Percentiles rank a stretch among this genome's conserved stretches.
Evolutionary conservation across 805 yeast species (phyloP).

Genomic region (Candida maesae): DNA sequence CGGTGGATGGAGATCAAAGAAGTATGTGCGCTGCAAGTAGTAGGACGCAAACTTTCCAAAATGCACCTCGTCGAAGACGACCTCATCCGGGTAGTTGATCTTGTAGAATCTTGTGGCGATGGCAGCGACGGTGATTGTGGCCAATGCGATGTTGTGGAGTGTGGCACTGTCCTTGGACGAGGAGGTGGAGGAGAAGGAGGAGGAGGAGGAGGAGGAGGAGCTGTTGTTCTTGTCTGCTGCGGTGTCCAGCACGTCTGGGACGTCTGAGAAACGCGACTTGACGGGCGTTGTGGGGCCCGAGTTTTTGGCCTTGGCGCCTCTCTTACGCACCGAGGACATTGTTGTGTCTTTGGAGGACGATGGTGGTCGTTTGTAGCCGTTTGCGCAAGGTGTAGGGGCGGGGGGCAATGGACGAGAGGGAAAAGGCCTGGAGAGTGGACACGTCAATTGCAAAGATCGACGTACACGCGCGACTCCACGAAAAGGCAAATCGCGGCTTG

Average conservation of each 20-base stretch:
- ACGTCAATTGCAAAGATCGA: too few species aligned
- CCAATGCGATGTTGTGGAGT: constrained; percentile 43
- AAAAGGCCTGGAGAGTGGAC: too few species aligned
- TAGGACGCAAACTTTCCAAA: constrained; percentile 84
- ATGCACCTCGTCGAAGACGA: constrained; percentile 84
- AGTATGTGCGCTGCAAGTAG: constrained; percentile 85
- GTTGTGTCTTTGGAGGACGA: background rate
- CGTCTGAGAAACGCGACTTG: constrained; percentile 1
- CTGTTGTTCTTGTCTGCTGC: background rate
- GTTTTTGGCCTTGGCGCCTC: constrained; percentile 2
- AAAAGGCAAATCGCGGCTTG: too few species aligned
- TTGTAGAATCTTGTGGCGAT: constrained; percentile 61
- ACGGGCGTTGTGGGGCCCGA: background rate
- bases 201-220: too few species aligned
- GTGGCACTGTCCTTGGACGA: constrained; percentile 1
- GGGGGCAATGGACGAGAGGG: too few species aligned
- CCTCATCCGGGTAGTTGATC: constrained; percentile 64
- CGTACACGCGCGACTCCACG: too few species aligned
- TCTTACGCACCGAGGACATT: constrained; percentile 19
- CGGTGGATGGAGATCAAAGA: constrained; percentile 97
- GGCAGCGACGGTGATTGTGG: constrained; percentile 61
- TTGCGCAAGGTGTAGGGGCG: too few species aligned
- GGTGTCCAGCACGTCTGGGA: background rate
- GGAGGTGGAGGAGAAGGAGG: too few species aligned
- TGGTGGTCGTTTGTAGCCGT: too few species aligned